Conservation (phyloP, 2,329 filamentous ascomycete genomes). For the Ophiostoma populinum region DNA sequence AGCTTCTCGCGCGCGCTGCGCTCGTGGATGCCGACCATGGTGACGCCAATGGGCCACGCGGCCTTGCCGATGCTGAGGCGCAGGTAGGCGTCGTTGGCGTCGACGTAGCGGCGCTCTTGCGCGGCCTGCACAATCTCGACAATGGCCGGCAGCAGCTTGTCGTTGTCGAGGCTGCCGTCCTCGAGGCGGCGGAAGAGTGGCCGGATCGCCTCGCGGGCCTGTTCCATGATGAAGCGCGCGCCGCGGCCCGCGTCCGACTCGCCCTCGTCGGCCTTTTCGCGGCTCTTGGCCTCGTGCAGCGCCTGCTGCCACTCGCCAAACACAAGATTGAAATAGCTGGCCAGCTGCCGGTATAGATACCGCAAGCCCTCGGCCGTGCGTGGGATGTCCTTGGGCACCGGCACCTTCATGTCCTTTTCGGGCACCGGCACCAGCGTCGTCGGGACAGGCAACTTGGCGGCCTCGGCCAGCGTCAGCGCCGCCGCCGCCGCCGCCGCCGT, state of each 20-base stretch:
- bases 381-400: slow-evolving; percentile 27
- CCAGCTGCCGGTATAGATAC: slow-evolving; percentile 73
- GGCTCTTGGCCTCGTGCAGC: slow-evolving; percentile 29
- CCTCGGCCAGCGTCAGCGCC: not conserved
- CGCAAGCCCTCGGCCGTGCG: slow-evolving; percentile 46
- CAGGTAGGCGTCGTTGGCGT: slow-evolving; percentile 91
- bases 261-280: slow-evolving; percentile 23
- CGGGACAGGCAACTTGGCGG: slow-evolving; percentile 52
- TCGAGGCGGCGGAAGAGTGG: slow-evolving; percentile 86
- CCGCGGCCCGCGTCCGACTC: slow-evolving; percentile 63
- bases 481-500: slow-evolving; percentile 42
- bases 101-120: slow-evolving; percentile 80
- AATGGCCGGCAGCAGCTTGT: slow-evolving; percentile 63
- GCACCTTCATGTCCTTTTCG: slow-evolving; percentile 79
- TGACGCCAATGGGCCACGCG: slow-evolving; percentile 97
- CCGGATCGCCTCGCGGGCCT: slow-evolving; percentile 72
- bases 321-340: slow-evolving; percentile 95
- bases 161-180: slow-evolving; percentile 60
- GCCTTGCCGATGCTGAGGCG: slow-evolving; percentile 88
- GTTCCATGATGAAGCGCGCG: slow-evolving; percentile 70
- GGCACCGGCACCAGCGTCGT: slow-evolving; percentile 66
- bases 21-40: slow-evolving; percentile 99
- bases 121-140: slow-evolving; percentile 84
- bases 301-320: slow-evolving; percentile 72
- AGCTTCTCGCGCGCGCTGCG: slow-evolving; percentile 88